Evolutionary conservation across 805 yeast genomes (phyloP).

Genomic region (Lipomyces mesembrius): DNA sequence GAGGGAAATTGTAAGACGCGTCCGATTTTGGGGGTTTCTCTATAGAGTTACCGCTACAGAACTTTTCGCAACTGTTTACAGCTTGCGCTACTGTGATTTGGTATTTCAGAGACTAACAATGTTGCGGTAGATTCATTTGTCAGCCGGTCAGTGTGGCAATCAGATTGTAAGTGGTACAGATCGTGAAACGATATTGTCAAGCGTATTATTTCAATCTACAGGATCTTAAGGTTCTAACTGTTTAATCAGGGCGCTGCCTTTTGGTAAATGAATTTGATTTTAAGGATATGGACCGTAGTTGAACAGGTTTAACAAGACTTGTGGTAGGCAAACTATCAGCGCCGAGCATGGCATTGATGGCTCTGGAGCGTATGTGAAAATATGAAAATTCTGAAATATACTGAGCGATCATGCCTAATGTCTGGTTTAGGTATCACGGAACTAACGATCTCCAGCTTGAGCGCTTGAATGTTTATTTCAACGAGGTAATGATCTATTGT

Average conservation of each 20-base stretch:
- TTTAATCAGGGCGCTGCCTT: conserved; percentile 38
- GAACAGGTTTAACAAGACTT: conserved; percentile 10
- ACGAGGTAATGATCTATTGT: conserved; percentile 51
- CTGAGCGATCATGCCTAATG: conserved; percentile 8
- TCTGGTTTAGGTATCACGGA: conserved; percentile 40
- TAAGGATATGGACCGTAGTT: neutral
- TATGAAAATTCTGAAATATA: neutral
- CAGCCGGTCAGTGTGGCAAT: conserved; percentile 97
- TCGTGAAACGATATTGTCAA: neutral
- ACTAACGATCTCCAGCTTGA: conserved; percentile 43
- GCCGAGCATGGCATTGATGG: conserved; percentile 41
- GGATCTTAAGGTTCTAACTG: conserved; percentile 7
- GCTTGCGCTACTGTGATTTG: neutral
- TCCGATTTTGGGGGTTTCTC: neutral
- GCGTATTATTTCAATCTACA: neutral
- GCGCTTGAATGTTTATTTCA: conserved; percentile 81
- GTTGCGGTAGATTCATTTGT: conserved; percentile 71
- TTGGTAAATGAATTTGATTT: conserved; percentile 22
- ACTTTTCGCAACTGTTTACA: conserved; percentile 5
- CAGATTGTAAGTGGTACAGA: conserved; percentile 64
- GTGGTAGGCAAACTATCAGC: conserved; percentile 39
- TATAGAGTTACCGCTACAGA: neutral
- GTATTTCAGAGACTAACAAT: conserved; percentile 7
- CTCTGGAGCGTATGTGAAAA: conserved; percentile 36
- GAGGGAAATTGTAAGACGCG: conserved; percentile 39